Conservation (phyloP, 805 yeast genomes). For the Barnettozyma salicaria region DNA sequence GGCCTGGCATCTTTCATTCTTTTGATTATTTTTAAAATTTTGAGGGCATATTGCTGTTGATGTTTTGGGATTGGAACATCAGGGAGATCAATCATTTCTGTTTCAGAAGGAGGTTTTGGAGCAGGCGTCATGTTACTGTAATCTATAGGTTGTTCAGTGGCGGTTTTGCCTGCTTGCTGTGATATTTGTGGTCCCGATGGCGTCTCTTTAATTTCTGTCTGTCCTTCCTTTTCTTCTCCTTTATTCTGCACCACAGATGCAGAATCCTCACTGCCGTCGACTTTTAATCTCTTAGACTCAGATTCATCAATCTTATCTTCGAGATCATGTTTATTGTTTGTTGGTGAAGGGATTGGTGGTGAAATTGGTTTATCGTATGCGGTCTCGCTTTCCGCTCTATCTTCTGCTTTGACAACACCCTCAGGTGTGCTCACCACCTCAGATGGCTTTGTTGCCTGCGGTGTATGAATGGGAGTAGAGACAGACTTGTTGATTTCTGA, state of each 20-base stretch:
- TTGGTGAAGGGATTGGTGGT: conserved; percentile 41
- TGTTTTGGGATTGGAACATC: conserved; percentile 68
- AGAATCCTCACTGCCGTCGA: conserved; percentile 2
- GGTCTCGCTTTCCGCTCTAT: background rate
- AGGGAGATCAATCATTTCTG: conserved; percentile 67
- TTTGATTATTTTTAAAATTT: conserved; percentile 79
- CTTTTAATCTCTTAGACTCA: conserved; percentile 5
- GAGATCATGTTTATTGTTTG: conserved; percentile 5
- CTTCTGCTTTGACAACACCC: background rate
- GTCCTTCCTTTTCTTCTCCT: conserved; percentile 5
- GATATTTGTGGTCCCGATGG: background rate
- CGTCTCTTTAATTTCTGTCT: background rate
- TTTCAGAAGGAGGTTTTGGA: conserved; percentile 68
- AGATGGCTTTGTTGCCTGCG: conserved; percentile 3
- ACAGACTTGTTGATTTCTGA: conserved; percentile 11
- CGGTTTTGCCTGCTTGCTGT: background rate
- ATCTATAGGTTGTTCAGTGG: conserved; percentile 6
- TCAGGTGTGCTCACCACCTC: background rate
- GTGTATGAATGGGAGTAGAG: conserved; percentile 14
- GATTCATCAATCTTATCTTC: conserved; percentile 6
- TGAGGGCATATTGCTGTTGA: conserved; percentile 73
- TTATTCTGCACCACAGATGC: conserved; percentile 5
- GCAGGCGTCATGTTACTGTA: conserved; percentile 44
- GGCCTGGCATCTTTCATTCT: conserved; percentile 91
- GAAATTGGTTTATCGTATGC: conserved; percentile 34